Percentiles rank a stretch among this genome's conserved stretches.
Conservation (phyloP, 495 filamentous ascomycete species). For the Xylaria cubensis region DNA sequence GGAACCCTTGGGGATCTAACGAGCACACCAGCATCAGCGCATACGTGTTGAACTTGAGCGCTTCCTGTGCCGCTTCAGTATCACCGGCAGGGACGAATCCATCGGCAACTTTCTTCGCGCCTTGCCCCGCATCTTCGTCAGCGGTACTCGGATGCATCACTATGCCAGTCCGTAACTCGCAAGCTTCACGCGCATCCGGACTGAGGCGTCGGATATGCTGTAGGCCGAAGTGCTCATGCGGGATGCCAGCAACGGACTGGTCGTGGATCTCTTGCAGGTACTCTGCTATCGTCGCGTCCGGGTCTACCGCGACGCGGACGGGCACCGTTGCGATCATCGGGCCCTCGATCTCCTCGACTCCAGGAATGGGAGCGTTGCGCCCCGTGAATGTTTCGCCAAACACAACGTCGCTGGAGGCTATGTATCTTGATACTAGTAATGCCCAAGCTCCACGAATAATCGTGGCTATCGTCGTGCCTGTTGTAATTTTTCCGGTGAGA, state of each 20-base stretch:
- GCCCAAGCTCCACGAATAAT: conserved; percentile 70
- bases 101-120: conserved; percentile 51
- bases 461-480: conserved; percentile 61
- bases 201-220: conserved; percentile 71
- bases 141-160: conserved; percentile 52
- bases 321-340: conserved; percentile 72
- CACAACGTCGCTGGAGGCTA: conserved; percentile 57
- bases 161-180: conserved; percentile 59
- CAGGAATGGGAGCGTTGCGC: conserved; percentile 57
- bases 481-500: conserved; percentile 43
- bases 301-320: conserved; percentile 56
- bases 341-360: conserved; percentile 60
- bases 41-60: conserved; percentile 72
- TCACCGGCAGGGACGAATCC: conserved; percentile 58
- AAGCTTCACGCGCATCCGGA: conserved; percentile 66
- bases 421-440: conserved; percentile 60
- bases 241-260: conserved; percentile 57
- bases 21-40: conserved; percentile 69
- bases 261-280: conserved; percentile 61
- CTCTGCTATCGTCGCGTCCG: conserved; percentile 37
- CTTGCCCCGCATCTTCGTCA: conserved; percentile 33
- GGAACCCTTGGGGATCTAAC: conserved; percentile 60
- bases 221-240: conserved; percentile 72
- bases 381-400: conserved; percentile 65
- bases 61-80: conserved; percentile 64